Base-by-base conservation (phyloP, 2,329 filamentous ascomycete species). In the Cordyceps fumosorosea region DNA sequence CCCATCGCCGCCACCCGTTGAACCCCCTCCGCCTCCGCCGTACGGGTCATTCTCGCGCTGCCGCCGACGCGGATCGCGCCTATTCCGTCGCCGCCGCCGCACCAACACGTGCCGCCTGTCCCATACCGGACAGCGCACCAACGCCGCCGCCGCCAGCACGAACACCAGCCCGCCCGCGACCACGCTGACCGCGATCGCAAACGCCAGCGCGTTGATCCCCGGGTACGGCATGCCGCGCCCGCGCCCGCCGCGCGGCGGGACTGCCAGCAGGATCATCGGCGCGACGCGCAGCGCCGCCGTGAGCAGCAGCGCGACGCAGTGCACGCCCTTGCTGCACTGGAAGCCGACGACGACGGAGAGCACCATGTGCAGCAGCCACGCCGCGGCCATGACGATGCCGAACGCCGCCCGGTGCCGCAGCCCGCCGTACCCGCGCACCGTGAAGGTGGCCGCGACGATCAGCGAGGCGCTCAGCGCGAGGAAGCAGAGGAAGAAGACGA, bases 351-450 rank as follows among this genome's bases (percentile, higher is more conserved):
- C 32, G 1, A 60, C 44, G 37, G 57, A 51, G 18, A 50, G 57
- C 3, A 53, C 29, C 57, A 60, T 53, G 57, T 60, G 57, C n/a
- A 60, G 24, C 24, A 53, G 24, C 57, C 48, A 60, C 11, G 22
- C 37, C 11, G 24, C 57, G 32, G 57, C 57, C 57, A 60, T 60
- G 57, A 53, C 48, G 22, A 60, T 60, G 20, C 57, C 57, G 24
- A 52, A 60, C 5, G 37, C 45, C 37, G 18, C 57, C 22, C 18
- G 37, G 10, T 3, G 32, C 37, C n/a, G 32, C 34, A 60, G 44
- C 2, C 34, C 5, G 1, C 57, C 57, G n/a, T 60, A 60, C 6
- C 57, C 57, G 20, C 34, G 11, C 14, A 18, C 37, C 18, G 57
- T 60, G 16, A 52, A 60, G 24, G 14, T 24, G 18, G 57, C 11